Evolutionary conservation across 805 yeast species (phyloP).

Genomic region (Metschnikowia kunwiensis): DNA sequence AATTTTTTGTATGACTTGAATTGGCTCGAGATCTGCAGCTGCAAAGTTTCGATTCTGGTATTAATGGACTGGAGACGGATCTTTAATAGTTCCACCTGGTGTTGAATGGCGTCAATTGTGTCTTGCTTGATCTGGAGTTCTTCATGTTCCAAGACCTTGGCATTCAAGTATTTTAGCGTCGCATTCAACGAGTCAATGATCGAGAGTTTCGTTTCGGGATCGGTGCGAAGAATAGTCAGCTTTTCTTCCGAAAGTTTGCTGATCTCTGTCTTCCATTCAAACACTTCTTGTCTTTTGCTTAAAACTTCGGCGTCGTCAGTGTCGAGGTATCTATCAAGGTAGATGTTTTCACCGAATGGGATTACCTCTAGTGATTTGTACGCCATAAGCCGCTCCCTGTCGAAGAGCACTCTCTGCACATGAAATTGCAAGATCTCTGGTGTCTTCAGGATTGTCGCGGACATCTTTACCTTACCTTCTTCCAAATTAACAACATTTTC

Average conservation of each 20-base stretch:
- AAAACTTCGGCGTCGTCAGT: conserved; percentile 58
- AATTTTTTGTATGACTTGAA: conserved; percentile 58
- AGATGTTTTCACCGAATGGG: conserved; percentile 72
- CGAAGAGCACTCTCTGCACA: conserved; percentile 90
- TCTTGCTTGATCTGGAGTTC: conserved; percentile 38
- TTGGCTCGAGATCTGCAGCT: conserved; percentile 51
- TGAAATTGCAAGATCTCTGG: conserved; percentile 89
- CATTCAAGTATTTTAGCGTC: conserved; percentile 54
- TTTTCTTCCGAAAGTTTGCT: conserved; percentile 42
- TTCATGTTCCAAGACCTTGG: conserved; percentile 37
- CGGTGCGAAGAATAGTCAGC: conserved; percentile 39
- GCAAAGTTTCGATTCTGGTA: conserved; percentile 42
- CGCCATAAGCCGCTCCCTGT: conserved; percentile 65
- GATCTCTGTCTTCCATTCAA: conserved; percentile 60
- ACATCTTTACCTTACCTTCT: conserved; percentile 70
- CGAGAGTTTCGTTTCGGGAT: conserved; percentile 33
- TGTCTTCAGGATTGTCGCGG: conserved; percentile 63
- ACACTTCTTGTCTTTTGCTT: conserved; percentile 52
- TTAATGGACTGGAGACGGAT: conserved; percentile 43
- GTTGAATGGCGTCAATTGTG: conserved; percentile 47
- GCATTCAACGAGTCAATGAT: conserved; percentile 46
- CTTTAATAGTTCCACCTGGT: conserved; percentile 47
- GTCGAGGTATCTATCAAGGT: conserved; percentile 84
- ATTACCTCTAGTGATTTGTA: conserved; percentile 81
- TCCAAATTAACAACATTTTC: conserved; percentile 68